Evolutionary conservation across 2,329 filamentous ascomycete genomes (phyloP).

Genomic region (Claviceps spartinae): DNA sequence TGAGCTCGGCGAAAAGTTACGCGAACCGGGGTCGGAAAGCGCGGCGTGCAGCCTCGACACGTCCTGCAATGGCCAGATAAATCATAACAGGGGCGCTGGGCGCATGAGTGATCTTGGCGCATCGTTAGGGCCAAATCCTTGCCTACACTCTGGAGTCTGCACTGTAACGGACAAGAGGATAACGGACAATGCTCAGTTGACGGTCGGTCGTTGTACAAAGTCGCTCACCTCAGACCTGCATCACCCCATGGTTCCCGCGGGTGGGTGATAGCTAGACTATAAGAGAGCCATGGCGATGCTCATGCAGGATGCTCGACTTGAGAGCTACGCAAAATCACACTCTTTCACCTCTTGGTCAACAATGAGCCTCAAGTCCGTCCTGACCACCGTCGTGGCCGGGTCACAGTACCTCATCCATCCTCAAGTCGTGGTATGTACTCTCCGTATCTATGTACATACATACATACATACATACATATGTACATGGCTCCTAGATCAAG

Average conservation of each 20-base stretch:
- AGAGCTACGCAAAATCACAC: background rate
- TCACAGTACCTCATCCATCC: slow-evolving; percentile 27
- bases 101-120: too few relatives aligned
- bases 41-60: too few relatives aligned
- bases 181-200: too few relatives aligned
- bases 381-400: slow-evolving; percentile 24
- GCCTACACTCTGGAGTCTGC: too few relatives aligned
- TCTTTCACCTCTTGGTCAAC: background rate
- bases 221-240: too few relatives aligned
- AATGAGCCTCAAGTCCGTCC: slow-evolving; percentile 14
- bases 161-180: too few relatives aligned
- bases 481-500: background rate
- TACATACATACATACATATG: slow-evolving; percentile 6
- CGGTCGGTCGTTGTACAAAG: too few relatives aligned
- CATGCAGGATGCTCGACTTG: background rate
- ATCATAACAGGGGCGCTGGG: too few relatives aligned
- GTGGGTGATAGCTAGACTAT: background rate
- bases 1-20: too few relatives aligned
- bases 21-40: too few relatives aligned
- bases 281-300: background rate
- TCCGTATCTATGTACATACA: background rate
- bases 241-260: background rate
- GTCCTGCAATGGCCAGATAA: too few relatives aligned
- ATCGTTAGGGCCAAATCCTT: too few relatives aligned
- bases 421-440: slow-evolving; percentile 18